Conservation (phyloP, 1,284 basidiomycete species). For the Sporisorium iseilematis-ciliati region DNA sequence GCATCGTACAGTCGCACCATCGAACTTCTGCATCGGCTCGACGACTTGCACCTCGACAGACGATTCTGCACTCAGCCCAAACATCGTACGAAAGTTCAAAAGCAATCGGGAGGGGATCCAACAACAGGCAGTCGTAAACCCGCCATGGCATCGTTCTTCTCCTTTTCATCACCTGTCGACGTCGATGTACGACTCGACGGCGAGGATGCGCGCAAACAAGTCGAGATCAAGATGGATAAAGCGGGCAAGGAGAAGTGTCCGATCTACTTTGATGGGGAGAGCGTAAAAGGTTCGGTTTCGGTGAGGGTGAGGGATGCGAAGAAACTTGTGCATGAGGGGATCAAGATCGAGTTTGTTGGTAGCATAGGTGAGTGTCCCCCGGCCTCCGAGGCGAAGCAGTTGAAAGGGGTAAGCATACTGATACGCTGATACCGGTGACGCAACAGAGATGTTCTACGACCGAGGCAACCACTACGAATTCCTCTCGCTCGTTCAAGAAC, state of each 20-base stretch:
- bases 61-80: neutral
- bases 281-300: constrained; percentile 84
- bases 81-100: neutral
- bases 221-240: constrained; percentile 77
- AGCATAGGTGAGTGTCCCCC: constrained; percentile 81
- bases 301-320: constrained; percentile 94
- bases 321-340: constrained; percentile 93
- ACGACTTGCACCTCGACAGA: no score
- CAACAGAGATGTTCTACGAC: constrained; percentile 96
- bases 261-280: constrained; percentile 95
- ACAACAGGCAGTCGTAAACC: no score
- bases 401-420: neutral
- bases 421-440: neutral
- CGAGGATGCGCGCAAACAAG: constrained; percentile 85
- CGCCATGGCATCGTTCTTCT: constrained; percentile 85
- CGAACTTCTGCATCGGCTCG: no score
- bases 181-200: constrained; percentile 85
- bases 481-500: constrained; percentile 91
- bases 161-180: constrained; percentile 87
- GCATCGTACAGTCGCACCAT: no score
- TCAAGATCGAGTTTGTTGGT: constrained; percentile 97
- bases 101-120: neutral
- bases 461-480: constrained; percentile 98
- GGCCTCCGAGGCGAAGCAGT: neutral
- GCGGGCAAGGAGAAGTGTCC: constrained; percentile 85